Evolutionary conservation across 306 rosid genomes (phyloP).

Genomic region (Hippophae tibetana): DNA sequence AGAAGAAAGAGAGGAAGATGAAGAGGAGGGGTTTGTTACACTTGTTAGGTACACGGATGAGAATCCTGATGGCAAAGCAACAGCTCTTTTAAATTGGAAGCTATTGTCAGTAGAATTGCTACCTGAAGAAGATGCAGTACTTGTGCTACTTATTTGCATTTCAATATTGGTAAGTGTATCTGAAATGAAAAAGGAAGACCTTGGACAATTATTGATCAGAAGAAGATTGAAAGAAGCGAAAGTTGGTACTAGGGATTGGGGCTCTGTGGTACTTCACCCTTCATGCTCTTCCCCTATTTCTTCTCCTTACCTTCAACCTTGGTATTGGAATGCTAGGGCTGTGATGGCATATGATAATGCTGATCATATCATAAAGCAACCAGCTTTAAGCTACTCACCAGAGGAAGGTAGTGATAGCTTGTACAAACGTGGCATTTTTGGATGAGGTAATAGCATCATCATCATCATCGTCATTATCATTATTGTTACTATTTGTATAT

Average conservation of each 20-base stretch:
- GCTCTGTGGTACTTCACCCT: slow-evolving; percentile 73
- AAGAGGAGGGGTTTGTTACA: slow-evolving; percentile 48
- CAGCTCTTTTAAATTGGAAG: slow-evolving; percentile 81
- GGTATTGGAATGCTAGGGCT: slow-evolving; percentile 57
- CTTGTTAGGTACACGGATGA: slow-evolving; percentile 66
- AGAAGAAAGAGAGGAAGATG: too few relatives aligned
- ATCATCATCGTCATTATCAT: too few relatives aligned
- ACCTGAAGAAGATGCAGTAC: slow-evolving; percentile 75
- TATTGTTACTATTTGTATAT: too few relatives aligned
- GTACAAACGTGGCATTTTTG: slow-evolving; percentile 51
- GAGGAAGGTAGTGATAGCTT: slow-evolving; percentile 76
- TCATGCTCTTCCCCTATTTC: slow-evolving; percentile 17
- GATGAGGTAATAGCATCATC: slow-evolving; percentile 15
- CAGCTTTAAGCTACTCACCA: slow-evolving; percentile 38
- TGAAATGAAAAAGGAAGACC: slow-evolving; percentile 59
- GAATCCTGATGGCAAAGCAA: slow-evolving; percentile 59
- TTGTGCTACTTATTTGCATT: slow-evolving; percentile 65
- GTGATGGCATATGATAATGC: slow-evolving; percentile 35
- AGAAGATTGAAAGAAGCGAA: slow-evolving; percentile 64
- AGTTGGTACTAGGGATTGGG: slow-evolving; percentile 66
- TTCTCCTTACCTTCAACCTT: slow-evolving; percentile 68
- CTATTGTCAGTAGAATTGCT: slow-evolving; percentile 56
- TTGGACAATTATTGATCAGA: slow-evolving; percentile 62
- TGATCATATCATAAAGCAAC: slow-evolving; percentile 31
- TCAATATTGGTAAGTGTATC: slow-evolving; percentile 67